These are phyloP conservation scores for Fusarium concolor DNA, from an alignment of 2,329 filamentous ascomycete species.

Conservation along the genomic window DNA sequence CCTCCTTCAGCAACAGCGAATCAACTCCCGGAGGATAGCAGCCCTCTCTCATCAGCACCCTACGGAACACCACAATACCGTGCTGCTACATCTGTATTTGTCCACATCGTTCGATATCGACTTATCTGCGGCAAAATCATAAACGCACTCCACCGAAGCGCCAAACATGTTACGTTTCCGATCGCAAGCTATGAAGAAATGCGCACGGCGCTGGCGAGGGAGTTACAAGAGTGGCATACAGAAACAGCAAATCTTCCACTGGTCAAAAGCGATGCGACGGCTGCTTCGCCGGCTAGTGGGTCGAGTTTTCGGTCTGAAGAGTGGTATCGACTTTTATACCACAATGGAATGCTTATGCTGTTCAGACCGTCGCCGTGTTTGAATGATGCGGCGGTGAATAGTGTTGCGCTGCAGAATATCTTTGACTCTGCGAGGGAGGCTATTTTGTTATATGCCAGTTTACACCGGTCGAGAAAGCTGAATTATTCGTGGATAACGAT, in stretches of 20 bases:
- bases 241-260: constrained; percentile 46
- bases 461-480: constrained; percentile 58
- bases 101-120: constrained; percentile 55
- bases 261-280: constrained; percentile 39
- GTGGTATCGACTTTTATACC: constrained; percentile 58
- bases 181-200: constrained; percentile 27
- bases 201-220: constrained; percentile 41
- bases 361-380: constrained; percentile 55
- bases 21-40: constrained; percentile 25
- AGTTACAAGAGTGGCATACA: constrained; percentile 50
- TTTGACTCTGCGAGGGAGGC: constrained; percentile 54
- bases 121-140: constrained; percentile 55
- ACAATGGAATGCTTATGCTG: constrained; percentile 57
- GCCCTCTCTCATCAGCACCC: constrained; percentile 27
- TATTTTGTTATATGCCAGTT: constrained; percentile 56
- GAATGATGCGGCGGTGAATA: constrained; percentile 43
- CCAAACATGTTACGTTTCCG: constrained; percentile 26
- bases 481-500: constrained; percentile 63
- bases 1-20: constrained; percentile 42
- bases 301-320: constrained; percentile 56
- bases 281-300: constrained; percentile 36
- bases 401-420: constrained; percentile 50
- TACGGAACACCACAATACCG: constrained; percentile 43
- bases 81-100: constrained; percentile 50
- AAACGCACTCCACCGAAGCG: constrained; percentile 50